Evolutionary conservation across 176 grass and related monocot genomes (phyloP), one percentile per base, ranked within the genome.

Genomic region (Oryza coarctata): DNA sequence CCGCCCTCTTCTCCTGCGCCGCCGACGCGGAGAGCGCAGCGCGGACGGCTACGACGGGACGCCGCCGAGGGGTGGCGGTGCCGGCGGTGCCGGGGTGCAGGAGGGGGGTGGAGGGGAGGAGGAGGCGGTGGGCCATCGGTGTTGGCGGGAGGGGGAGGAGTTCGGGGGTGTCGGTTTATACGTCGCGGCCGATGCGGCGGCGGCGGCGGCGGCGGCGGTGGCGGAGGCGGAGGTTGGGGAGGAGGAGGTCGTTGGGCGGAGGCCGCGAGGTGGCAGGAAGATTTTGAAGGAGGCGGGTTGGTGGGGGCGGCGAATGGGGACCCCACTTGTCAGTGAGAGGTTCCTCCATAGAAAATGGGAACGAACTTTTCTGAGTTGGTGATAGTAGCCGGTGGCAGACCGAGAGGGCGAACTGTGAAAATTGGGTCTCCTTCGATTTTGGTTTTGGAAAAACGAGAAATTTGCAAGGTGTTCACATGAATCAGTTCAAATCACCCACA

Each of bases 81-180:
- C n/a, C 38, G 38, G 38, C 38, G 36, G 71, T 61, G 29, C 34
- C 43, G 36, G 74, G 64, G 26, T 62, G 67, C 82, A 87, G 73
- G 41, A 78, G 78, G 75, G 88, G 71, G 80, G 80, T 87, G 49
- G 88, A 77, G 69, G 83, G 27, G 82, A 86, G 77, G 84, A 90
- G 77, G 80, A 74, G 50, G 12, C 62, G 82, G 79, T 86, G 78
- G 38, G 79, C 86, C 84, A 84, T 88, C 4, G 9, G 73, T 31
- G 63, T 2, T 58, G 64, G 28, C 12, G n/a, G 20, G 61, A 23
- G 32, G 1, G 12, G 35, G 38, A 57, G 62, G 25, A 66, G 35
- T 38, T 45, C 12, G 44, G 12, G 14, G 36, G 49, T 9, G 82
- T 17, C 7, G 5, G 40, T 50, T 22, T 36, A 62, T 85, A 68